Conservation (phyloP, 371 early-diverging fungal species). For the Conidiobolus incongruus region DNA sequence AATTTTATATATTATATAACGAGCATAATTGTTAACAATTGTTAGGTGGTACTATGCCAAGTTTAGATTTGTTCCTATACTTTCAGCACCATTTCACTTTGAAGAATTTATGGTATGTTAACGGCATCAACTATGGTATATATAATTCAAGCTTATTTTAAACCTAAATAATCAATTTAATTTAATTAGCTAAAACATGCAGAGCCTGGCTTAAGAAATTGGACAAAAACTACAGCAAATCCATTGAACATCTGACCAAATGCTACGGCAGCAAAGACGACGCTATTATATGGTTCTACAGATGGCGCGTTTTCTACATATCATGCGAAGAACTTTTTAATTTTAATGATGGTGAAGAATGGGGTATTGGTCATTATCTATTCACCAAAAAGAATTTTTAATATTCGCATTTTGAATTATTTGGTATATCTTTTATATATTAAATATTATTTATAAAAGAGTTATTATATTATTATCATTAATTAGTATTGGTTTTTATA, state of each 20-base stretch:
- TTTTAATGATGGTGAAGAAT: slow-evolving; percentile 23
- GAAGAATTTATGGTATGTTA: slow-evolving; percentile 23
- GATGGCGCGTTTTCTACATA: slow-evolving; percentile 32
- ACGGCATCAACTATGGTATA: slow-evolving; percentile 23
- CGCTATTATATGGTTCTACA: slow-evolving; percentile 21
- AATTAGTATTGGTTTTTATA: too few relatives aligned
- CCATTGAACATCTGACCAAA: slow-evolving; percentile 17
- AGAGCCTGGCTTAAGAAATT: slow-evolving; percentile 19
- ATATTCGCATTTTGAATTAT: too few relatives aligned
- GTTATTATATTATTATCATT: too few relatives aligned
- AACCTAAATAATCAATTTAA: neutral
- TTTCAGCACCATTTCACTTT: slow-evolving; percentile 21
- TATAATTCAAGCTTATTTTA: neutral
- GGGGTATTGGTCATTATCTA: slow-evolving; percentile 27
- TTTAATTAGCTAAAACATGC: slow-evolving; percentile 11
- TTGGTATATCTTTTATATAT: too few relatives aligned
- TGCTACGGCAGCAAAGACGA: slow-evolving; percentile 13
- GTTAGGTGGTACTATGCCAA: slow-evolving; percentile 31
- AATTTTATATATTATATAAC: too few relatives aligned
- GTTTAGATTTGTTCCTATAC: slow-evolving; percentile 18
- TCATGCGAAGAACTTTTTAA: slow-evolving; percentile 21
- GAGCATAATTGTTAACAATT: too few relatives aligned
- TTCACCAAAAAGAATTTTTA: slow-evolving; percentile 16
- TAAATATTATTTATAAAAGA: too few relatives aligned
- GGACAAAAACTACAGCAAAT: slow-evolving; percentile 15